A percentile compares a stretch with the other conserved stretches of the same genome.
These are phyloP conservation scores for Kurtzmaniella quercitrusa DNA, from an alignment of 1,139 yeast species.

Conservation along the genomic window DNA sequence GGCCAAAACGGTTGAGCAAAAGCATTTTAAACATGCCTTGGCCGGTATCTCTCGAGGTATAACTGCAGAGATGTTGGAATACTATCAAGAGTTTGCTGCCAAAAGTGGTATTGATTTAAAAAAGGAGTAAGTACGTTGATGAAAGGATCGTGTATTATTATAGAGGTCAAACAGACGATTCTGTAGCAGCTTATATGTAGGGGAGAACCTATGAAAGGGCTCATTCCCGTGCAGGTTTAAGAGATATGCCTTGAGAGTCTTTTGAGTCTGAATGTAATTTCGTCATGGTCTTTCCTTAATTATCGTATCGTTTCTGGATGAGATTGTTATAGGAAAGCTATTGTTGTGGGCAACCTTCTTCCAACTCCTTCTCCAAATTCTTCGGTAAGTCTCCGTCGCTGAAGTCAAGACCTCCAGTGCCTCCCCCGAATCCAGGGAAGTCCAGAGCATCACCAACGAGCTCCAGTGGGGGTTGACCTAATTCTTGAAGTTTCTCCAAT, in stretches of 20 bases:
- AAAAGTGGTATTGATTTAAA: constrained; percentile 32
- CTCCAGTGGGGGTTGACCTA: constrained; percentile 88
- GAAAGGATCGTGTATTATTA: not conserved
- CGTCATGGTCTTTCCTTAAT: no score
- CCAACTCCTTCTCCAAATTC: constrained; percentile 44
- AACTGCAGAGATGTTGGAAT: constrained; percentile 76
- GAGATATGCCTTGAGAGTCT: no score
- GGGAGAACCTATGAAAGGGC: no score
- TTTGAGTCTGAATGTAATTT: no score
- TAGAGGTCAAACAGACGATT: not conserved
- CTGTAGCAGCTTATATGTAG: no score
- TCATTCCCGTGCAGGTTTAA: no score
- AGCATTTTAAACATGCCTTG: constrained; percentile 73
- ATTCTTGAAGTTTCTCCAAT: constrained; percentile 68
- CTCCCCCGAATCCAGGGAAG: constrained; percentile 51
- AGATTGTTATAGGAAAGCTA: no score
- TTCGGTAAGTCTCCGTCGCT: constrained; percentile 44
- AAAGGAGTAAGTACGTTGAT: not conserved
- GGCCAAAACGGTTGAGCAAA: constrained; percentile 48
- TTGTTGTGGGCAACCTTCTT: constrained; percentile 30
- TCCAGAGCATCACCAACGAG: constrained; percentile 64
- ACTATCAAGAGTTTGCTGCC: constrained; percentile 64
- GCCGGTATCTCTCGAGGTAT: constrained; percentile 69
- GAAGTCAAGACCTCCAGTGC: constrained; percentile 31
- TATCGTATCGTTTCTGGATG: no score